These are phyloP conservation scores for Bonia amplexicaulis DNA, from an alignment of 176 grass and related monocot species.

Conservation along the genomic window DNA sequence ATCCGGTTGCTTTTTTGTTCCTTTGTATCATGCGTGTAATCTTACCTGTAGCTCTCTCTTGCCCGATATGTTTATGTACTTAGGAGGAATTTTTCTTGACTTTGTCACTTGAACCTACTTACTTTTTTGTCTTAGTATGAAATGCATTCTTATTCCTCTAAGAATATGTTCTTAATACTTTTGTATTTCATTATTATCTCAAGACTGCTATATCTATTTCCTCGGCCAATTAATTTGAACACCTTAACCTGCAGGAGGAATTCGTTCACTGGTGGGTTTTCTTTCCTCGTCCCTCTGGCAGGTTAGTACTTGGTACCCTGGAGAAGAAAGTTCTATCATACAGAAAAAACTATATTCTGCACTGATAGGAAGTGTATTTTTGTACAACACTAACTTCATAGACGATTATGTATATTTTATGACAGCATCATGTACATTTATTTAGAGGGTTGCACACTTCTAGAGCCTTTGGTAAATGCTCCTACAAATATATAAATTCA, in stretches of 20 bases:
- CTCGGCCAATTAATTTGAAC: not conserved
- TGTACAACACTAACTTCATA: not conserved
- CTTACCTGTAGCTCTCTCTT: constrained; percentile 8
- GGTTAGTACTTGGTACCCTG: not conserved
- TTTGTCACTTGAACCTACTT: not conserved
- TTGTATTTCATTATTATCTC: not conserved
- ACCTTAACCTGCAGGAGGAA: constrained; percentile 18
- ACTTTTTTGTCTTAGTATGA: not conserved
- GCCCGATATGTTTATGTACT: not conserved
- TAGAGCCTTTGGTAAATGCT: not conserved
- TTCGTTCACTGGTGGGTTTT: not conserved
- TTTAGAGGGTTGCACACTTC: not conserved
- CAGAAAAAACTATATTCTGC: not conserved
- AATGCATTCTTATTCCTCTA: not conserved
- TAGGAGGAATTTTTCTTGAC: not conserved
- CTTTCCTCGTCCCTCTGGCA: not conserved
- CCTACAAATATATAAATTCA: not conserved
- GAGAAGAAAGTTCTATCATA: not conserved
- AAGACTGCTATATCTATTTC: not conserved
- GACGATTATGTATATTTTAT: not conserved
- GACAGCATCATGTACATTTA: not conserved
- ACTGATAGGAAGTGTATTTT: not conserved
- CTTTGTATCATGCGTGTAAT: not conserved
- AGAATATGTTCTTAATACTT: not conserved
- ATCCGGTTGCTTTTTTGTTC: not conserved